A percentile compares a stretch with the other conserved stretches of the same genome.
Evolutionary conservation across 805 yeast genomes (phyloP).

Genomic region (Saccharomycopsis fermentans): DNA sequence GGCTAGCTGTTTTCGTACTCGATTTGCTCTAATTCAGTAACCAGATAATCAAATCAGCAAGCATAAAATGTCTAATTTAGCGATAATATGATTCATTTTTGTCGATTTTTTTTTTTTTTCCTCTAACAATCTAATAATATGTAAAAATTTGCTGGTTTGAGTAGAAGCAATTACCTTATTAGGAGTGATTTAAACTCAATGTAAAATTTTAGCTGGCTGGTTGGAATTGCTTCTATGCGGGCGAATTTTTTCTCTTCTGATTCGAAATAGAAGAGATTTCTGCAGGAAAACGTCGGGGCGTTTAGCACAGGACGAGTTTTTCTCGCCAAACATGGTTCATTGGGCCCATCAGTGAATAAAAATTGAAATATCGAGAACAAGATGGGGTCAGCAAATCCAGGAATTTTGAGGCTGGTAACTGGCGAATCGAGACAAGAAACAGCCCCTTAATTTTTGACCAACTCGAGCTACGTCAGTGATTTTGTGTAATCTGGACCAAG

Average conservation of each 20-base stretch:
- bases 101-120: neutral
- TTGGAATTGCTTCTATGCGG: neutral
- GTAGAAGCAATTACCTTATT: neutral
- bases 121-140: neutral
- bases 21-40: neutral
- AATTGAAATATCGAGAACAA: too few relatives aligned
- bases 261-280: too few relatives aligned
- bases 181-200: neutral
- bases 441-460: too few relatives aligned
- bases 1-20: neutral
- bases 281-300: neutral
- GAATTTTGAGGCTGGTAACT: too few relatives aligned
- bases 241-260: neutral
- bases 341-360: too few relatives aligned
- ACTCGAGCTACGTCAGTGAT: too few relatives aligned
- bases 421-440: too few relatives aligned
- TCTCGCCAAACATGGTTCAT: too few relatives aligned
- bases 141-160: conserved; percentile 2
- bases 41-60: neutral
- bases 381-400: too few relatives aligned
- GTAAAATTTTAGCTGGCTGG: conserved; percentile 1
- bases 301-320: neutral
- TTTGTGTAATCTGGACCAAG: too few relatives aligned
- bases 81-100: neutral
- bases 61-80: neutral